Conservation (phyloP, 495 filamentous ascomycete species). For the Podospora conica region DNA sequence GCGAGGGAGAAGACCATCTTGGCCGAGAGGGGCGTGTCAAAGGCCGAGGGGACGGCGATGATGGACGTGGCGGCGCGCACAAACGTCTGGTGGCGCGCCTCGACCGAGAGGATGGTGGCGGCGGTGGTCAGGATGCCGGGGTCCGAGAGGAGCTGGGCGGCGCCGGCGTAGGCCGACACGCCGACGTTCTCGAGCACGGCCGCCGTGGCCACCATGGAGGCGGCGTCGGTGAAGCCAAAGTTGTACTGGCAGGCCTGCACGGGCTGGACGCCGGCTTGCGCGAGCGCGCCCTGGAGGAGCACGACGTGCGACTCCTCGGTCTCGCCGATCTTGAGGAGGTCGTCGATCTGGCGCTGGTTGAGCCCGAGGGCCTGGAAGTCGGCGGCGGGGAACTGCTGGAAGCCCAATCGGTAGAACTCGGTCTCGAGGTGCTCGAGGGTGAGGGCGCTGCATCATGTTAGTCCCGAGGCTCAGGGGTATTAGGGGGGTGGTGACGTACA, state of each 20-base stretch:
- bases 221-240: constrained; percentile 55
- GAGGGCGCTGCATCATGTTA: constrained; percentile 45
- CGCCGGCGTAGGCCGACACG: constrained; percentile 57
- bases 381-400: constrained; percentile 51
- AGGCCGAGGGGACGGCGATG: constrained; percentile 51
- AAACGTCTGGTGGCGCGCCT: constrained; percentile 56
- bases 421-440: constrained; percentile 61
- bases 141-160: constrained; percentile 50
- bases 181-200: constrained; percentile 57
- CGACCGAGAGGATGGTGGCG: constrained; percentile 54
- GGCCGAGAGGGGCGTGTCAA: constrained; percentile 53
- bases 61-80: constrained; percentile 45
- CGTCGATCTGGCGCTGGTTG: constrained; percentile 40
- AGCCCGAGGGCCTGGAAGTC: constrained; percentile 55
- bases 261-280: constrained; percentile 47
- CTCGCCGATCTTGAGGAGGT: constrained; percentile 45
- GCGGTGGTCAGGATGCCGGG: constrained; percentile 49
- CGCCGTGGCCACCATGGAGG: constrained; percentile 54
- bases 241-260: constrained; percentile 57
- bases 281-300: constrained; percentile 49
- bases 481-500: constrained; percentile 41
- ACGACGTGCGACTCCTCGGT: constrained; percentile 54
- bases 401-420: constrained; percentile 56
- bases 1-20: constrained; percentile 57
- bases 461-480: constrained; percentile 8